Evolutionary conservation across 352 stramenopile genomes (phyloP), one percentile per base, ranked within the genome.

Genomic region (Phytophthora sp.): DNA sequence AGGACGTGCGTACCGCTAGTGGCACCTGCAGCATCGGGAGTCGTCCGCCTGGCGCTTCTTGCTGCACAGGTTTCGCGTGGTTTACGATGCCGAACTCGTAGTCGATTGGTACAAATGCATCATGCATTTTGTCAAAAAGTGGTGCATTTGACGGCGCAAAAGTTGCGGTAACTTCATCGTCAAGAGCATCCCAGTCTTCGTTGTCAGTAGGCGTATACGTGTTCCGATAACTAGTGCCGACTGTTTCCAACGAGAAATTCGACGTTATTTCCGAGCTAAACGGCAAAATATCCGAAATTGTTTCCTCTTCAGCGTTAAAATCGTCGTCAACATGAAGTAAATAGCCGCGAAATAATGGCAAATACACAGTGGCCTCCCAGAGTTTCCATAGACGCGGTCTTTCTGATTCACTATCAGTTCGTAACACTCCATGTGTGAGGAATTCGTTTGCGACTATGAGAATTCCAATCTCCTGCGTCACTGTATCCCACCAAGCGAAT

Each of bases 401-500:
- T 16, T 56, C 26, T 13, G 23, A n/a, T 6, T 33, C 45, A 42
- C 7, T 31, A 7, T 58, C 42, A 26, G 26, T 36, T 8, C 59
- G 58, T 16, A 74, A 46, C 2, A 73, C 57, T 1, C 84, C 84
- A 38, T 91, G 84, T 0, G 84, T 86, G 0, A 91, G 63, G 21
- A 89, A 65, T 35, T 91, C 82, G 26, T 79, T 82, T 1, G 54
- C 53, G 27, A 91, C 60, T 0, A 86, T 39, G 7, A 93, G 66
- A 27, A 90, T 68, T 0, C 69, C 79, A 2, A 71, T 67, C 0
- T 91, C 77, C 57, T 89, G 84, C 0, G 72, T 88, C 36, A 71
- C 58, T 8, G 65, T 71, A 42, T 93, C 84, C 84, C 84, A 93
- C 81, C 83, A 90, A 3, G 71, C 71, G 11, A 91, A 57, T 52